A percentile compares a stretch with the other conserved stretches of the same genome.
Evolutionary conservation across 2,329 filamentous ascomycete genomes (phyloP).

Genomic region (Cercospora sesami): DNA sequence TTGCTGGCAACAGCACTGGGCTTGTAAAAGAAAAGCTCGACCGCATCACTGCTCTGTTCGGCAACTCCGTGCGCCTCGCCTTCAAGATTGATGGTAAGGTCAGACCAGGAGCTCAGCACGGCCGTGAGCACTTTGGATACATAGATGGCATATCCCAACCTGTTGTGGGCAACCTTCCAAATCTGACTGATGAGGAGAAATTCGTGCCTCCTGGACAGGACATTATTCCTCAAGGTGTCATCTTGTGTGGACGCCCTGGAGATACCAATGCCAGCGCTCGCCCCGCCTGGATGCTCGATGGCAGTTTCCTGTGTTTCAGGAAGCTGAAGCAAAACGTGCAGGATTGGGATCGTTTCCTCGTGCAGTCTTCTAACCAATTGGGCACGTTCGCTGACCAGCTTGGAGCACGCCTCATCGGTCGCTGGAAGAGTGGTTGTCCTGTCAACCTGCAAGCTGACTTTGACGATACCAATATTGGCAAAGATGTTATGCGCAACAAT

Average conservation of each 20-base stretch:
- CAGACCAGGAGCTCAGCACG: slow-evolving; percentile 39
- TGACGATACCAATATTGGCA: slow-evolving; percentile 38
- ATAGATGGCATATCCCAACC: slow-evolving; percentile 48
- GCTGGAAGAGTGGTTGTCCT: slow-evolving; percentile 44
- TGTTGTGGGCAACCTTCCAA: slow-evolving; percentile 39
- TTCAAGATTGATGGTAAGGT: slow-evolving; percentile 38
- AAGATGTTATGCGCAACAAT: slow-evolving; percentile 36
- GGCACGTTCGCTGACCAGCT: slow-evolving; percentile 42
- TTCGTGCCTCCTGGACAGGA: slow-evolving; percentile 38
- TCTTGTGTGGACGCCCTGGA: slow-evolving; percentile 43
- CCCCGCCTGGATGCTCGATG: slow-evolving; percentile 47
- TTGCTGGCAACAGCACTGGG: slow-evolving; percentile 37
- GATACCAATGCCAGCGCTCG: slow-evolving; percentile 31
- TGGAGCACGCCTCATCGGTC: slow-evolving; percentile 47
- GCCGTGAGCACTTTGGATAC: slow-evolving; percentile 49
- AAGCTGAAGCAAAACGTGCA: slow-evolving; percentile 49
- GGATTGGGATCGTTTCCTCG: slow-evolving; percentile 47
- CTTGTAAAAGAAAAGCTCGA: slow-evolving; percentile 36
- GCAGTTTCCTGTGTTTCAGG: slow-evolving; percentile 49
- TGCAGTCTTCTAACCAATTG: slow-evolving; percentile 36
- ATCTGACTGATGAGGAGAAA: slow-evolving; percentile 22
- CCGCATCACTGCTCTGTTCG: slow-evolving; percentile 38
- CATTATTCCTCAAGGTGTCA: slow-evolving; percentile 39
- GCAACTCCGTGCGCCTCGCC: slow-evolving; percentile 35
- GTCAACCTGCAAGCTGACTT: slow-evolving; percentile 27